These are phyloP conservation scores for Ashbya aceris DNA, from an alignment of 1,139 yeast genomes.

Conservation along the genomic window DNA sequence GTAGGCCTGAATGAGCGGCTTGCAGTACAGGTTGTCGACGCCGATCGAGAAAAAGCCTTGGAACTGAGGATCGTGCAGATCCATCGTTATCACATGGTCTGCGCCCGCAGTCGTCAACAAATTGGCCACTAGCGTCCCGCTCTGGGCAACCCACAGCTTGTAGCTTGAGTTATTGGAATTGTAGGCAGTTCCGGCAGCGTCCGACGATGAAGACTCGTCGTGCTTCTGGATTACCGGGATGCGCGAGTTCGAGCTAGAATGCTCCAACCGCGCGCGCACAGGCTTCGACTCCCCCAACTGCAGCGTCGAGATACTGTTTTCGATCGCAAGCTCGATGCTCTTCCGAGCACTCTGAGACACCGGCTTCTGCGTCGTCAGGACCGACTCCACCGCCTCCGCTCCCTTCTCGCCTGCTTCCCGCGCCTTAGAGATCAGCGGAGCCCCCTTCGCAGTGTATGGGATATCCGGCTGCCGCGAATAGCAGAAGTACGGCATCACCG, in stretches of 20 bases:
- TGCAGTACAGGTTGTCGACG: constrained; percentile 81
- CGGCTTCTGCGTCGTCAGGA: constrained; percentile 19
- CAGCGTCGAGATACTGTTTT: constrained; percentile 7
- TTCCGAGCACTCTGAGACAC: constrained; percentile 8
- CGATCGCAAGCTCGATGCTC: constrained; percentile 16
- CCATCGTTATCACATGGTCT: constrained; percentile 95
- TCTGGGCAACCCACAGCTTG: constrained; percentile 92
- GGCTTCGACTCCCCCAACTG: constrained; percentile 10
- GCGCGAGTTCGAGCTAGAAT: constrained; percentile 22
- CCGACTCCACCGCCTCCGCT: constrained; percentile 7
- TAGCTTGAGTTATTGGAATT: constrained; percentile 51
- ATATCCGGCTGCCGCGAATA: constrained; percentile 95
- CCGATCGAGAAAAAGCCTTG: constrained; percentile 92
- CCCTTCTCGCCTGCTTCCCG: constrained; percentile 15
- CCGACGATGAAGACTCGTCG: constrained; percentile 8
- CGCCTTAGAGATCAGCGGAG: constrained; percentile 42
- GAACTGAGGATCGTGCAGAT: constrained; percentile 89
- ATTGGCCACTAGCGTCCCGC: constrained; percentile 88
- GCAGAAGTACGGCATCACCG: constrained; percentile 90
- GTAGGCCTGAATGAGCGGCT: constrained; percentile 75
- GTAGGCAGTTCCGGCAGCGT: constrained; percentile 24
- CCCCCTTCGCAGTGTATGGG: constrained; percentile 67
- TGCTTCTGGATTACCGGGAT: constrained; percentile 27
- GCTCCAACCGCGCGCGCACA: constrained; percentile 8
- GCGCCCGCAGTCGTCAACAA: constrained; percentile 90